A percentile compares a stretch with the other conserved stretches of the same genome.
These are phyloP conservation scores for Lachancea waltii DNA, from an alignment of 805 yeast species.

Conservation along the genomic window DNA sequence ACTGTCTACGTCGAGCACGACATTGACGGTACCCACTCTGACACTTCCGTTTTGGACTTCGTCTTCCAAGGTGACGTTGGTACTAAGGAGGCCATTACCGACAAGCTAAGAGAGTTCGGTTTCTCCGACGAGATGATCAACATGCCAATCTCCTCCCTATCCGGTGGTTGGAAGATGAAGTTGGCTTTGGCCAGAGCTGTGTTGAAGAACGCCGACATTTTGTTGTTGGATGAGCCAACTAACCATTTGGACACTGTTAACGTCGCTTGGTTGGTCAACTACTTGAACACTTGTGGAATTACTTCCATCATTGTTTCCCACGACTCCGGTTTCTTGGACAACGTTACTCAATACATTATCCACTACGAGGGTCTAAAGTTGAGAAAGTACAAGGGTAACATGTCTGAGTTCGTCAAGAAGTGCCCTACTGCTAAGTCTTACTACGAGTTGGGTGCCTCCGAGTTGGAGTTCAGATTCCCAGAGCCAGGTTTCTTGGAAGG, in stretches of 20 bases:
- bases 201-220: slow-evolving; percentile 94
- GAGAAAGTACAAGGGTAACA: slow-evolving; percentile 99
- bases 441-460: slow-evolving; percentile 98
- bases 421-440: slow-evolving; percentile 98
- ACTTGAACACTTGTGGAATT: slow-evolving; percentile 97
- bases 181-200: slow-evolving; percentile 99
- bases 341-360: slow-evolving; percentile 94
- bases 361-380: slow-evolving; percentile 99
- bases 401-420: slow-evolving; percentile 96
- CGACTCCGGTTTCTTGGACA: slow-evolving; percentile 99
- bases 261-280: slow-evolving; percentile 99
- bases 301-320: slow-evolving; percentile 98
- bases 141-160: slow-evolving; percentile 92
- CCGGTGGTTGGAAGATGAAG: slow-evolving; percentile 99
- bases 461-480: slow-evolving; percentile 94
- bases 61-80: slow-evolving; percentile 72
- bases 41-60: slow-evolving; percentile 88
- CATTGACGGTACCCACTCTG: slow-evolving; percentile 97
- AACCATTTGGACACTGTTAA: slow-evolving; percentile 99
- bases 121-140: slow-evolving; percentile 89
- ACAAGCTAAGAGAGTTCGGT: slow-evolving; percentile 80
- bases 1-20: slow-evolving; percentile 99
- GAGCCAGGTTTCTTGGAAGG: slow-evolving; percentile 99
- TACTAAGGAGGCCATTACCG: slow-evolving; percentile 62
- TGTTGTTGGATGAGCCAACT: slow-evolving; percentile 98